Conservation (phyloP, 2,329 filamentous ascomycete genomes). For the Ilyonectria sp. region DNA sequence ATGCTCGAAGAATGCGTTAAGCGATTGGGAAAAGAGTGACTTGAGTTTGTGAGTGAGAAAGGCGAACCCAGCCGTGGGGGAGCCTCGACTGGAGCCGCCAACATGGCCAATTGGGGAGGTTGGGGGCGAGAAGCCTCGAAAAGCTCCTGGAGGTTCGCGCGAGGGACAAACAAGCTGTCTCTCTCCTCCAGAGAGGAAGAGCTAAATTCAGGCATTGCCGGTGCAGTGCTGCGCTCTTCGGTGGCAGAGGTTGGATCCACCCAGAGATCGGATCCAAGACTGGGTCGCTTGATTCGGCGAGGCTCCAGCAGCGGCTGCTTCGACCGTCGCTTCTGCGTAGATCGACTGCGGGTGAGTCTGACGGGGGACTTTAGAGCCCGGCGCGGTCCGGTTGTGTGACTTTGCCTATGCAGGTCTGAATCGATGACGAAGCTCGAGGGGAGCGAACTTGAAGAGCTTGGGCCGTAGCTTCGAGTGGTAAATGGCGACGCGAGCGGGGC, state of each 20-base stretch:
- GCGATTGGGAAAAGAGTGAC: conserved; percentile 74
- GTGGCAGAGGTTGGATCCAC: conserved; percentile 58
- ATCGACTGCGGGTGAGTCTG: conserved; percentile 64
- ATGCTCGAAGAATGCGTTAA: conserved; percentile 63
- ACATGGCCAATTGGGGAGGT: conserved; percentile 29
- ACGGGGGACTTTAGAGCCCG: conserved; percentile 69
- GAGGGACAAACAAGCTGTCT: conserved; percentile 59
- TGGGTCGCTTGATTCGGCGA: conserved; percentile 66
- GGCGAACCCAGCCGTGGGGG: conserved; percentile 72
- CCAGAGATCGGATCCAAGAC: conserved; percentile 69
- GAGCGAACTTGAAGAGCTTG: conserved; percentile 69
- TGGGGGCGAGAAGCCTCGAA: conserved; percentile 52
- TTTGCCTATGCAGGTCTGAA: conserved; percentile 57
- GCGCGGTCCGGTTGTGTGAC: conserved; percentile 65
- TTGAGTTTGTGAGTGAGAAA: conserved; percentile 65
- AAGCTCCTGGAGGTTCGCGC: conserved; percentile 59
- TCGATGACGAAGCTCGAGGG: conserved; percentile 54
- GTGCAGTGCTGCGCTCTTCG: conserved; percentile 38
- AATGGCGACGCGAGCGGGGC: conserved; percentile 69
- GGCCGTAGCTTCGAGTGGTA: conserved; percentile 72
- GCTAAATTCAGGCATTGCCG: conserved; percentile 52
- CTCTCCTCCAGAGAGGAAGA: conserved; percentile 51
- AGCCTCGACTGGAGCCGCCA: conserved; percentile 52
- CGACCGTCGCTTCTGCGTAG: conserved; percentile 70
- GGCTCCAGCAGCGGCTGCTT: conserved; percentile 63